phyloP scores from a whole-genome alignment of 2,329 filamentous ascomycete species.

The Trichoderma atroviride region DNA sequence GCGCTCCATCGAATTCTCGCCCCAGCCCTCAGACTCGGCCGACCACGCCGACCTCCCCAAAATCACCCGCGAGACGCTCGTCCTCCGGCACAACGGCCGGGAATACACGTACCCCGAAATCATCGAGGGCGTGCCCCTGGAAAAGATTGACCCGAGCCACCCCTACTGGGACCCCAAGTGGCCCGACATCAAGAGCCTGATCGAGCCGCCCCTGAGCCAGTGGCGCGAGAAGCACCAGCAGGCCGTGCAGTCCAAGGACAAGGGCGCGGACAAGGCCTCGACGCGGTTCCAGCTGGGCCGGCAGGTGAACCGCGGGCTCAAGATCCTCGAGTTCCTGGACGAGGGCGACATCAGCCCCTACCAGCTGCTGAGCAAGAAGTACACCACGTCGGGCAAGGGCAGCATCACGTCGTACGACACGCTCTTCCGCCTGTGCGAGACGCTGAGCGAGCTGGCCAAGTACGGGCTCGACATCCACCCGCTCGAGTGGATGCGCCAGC shows the following conservation, averaged over 20 bases:
- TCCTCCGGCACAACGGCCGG: slow-evolving; percentile 52
- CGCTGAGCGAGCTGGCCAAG: slow-evolving; percentile 56
- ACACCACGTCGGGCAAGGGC: slow-evolving; percentile 46
- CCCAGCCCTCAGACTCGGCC: slow-evolving; percentile 30
- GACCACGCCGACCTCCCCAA: slow-evolving; percentile 29
- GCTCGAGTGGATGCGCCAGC: slow-evolving; percentile 60
- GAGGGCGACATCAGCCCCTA: slow-evolving; percentile 58
- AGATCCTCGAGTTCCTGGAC: slow-evolving; percentile 56
- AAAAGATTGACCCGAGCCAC: slow-evolving; percentile 52
- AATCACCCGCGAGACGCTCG: slow-evolving; percentile 51
- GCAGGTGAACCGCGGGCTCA: slow-evolving; percentile 58
- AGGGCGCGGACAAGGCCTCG: slow-evolving; percentile 40
- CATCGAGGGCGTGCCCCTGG: slow-evolving; percentile 56
- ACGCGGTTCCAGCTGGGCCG: slow-evolving; percentile 58
- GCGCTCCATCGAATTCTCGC: slow-evolving; percentile 35
- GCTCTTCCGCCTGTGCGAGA: slow-evolving; percentile 57
- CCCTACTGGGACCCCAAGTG: slow-evolving; percentile 61
- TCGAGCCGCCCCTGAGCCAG: slow-evolving; percentile 48
- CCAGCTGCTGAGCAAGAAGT: slow-evolving; percentile 57
- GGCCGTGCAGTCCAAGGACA: slow-evolving; percentile 39
- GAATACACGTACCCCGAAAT: slow-evolving; percentile 55
- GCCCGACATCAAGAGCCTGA: slow-evolving; percentile 48
- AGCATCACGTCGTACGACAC: slow-evolving; percentile 58
- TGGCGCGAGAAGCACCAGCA: slow-evolving; percentile 53
- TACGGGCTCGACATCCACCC: slow-evolving; percentile 57